Percentiles rank a stretch among this genome's conserved stretches.
These are phyloP conservation scores for Solanum pinnatisectum DNA, from an alignment of 257 asterid species.

Conservation along the genomic window DNA sequence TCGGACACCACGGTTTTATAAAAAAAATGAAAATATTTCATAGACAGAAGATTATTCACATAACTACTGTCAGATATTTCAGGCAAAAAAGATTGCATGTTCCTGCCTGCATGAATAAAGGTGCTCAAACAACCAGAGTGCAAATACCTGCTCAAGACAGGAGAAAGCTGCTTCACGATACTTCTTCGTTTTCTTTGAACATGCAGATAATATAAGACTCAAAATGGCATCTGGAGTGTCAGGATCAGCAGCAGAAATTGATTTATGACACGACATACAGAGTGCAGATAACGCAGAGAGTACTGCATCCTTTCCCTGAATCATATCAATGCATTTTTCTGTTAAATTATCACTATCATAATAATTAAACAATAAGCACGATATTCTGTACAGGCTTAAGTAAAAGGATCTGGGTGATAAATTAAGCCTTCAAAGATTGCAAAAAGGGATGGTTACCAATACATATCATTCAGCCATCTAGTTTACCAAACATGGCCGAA, in stretches of 20 bases:
- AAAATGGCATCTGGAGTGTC: constrained; percentile 65
- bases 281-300: constrained; percentile 73
- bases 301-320: constrained; percentile 90
- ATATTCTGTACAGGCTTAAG: neutral
- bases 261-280: constrained; percentile 65
- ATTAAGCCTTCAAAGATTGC: neutral
- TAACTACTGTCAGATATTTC: neutral
- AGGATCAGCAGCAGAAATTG: constrained; percentile 55
- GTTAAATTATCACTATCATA: neutral
- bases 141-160: constrained; percentile 82
- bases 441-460: neutral
- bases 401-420: neutral
- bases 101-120: neutral
- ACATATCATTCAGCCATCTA: neutral
- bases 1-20: neutral
- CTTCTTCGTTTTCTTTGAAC: constrained; percentile 63
- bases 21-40: neutral
- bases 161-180: constrained; percentile 88
- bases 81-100: neutral
- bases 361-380: neutral
- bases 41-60: neutral
- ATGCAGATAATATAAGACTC: constrained; percentile 63
- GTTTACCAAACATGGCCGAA: neutral
- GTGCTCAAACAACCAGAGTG: neutral
- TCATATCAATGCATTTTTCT: constrained; percentile 5